Evolutionary conservation across 140 eudicot species (phyloP), one percentile per base, ranked within the genome.

Genomic region (Ambrosia hybrid): DNA sequence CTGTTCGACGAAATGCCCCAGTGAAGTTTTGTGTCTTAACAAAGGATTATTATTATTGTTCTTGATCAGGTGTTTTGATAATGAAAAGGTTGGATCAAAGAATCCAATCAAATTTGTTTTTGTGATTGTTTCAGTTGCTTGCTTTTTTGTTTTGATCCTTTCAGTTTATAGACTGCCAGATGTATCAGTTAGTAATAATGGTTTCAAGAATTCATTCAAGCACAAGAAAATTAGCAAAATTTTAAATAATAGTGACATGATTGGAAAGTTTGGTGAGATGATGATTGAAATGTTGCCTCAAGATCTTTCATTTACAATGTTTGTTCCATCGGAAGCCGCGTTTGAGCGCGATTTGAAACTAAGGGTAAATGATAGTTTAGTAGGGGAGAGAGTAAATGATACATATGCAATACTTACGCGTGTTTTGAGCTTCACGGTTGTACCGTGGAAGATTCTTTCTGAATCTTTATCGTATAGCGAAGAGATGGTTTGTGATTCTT

Each of bases 231-330:
- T 13, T 13, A 51, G 21, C 11, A 57, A 59, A n/a, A 15, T 33
- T 63, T 10, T 38, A 4, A 57, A 68, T 6, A 65, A 65, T 48
- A 17, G 45, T 53, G 67, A 17, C n/a, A 73, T 6, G 49, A 75
- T 85, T 52, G 96, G 96, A 2, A 73, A 74, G 57, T 85, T 88
- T 49, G 96, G 94, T 51, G 82, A 81, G 57, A 71, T 83, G 84
- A 71, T 88, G 82, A 65, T 86, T 53, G 84, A 68, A 69, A 84
- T 91, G 96, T 68, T 91, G 65, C 96, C 97, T 10, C 73, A 76
- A 60, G 95, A 91, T 81, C 89, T 91, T 49, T 77, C 85, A 41
- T 88, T 91, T 65, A 88, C 97, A 0, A 75, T 86, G 17, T 88
- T 91, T 57, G 67, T 86, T 41, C 97, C 97, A 17, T 86, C 94